Evolutionary conservation across 257 asterid genomes (phyloP).

Genomic region (Marsdenia floribunda): DNA sequence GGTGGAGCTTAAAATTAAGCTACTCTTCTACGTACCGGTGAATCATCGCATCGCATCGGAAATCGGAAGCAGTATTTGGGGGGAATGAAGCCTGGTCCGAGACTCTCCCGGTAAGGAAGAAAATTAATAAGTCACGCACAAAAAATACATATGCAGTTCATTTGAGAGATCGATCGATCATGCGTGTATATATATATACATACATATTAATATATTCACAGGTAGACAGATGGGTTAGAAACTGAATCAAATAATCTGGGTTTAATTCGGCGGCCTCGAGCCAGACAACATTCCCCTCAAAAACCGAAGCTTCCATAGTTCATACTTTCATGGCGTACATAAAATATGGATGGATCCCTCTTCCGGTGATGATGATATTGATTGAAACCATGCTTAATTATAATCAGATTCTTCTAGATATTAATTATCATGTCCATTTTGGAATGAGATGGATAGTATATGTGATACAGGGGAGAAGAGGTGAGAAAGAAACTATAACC

Average conservation of each 20-base stretch:
- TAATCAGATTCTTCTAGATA: neutral
- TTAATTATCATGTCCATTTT: neutral
- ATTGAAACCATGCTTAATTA: no score
- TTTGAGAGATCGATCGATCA: neutral
- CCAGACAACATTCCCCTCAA: slow-evolving; percentile 58
- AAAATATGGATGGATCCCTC: neutral
- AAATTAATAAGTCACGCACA: neutral
- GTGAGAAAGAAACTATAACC: neutral
- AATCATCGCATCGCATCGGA: neutral
- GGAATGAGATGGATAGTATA: no score
- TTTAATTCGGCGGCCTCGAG: slow-evolving; percentile 30
- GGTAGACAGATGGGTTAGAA: neutral
- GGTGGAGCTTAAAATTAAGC: neutral
- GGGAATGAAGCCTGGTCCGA: slow-evolving; percentile 81
- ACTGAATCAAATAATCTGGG: neutral
- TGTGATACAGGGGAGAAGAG: neutral
- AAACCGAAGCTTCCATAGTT: slow-evolving; percentile 9
- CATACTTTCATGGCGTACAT: no score
- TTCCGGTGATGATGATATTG: neutral
- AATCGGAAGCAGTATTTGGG: slow-evolving; percentile 25
- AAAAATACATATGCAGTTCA: no score
- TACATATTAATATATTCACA: neutral
- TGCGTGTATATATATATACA: no score
- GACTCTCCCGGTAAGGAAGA: slow-evolving; percentile 6
- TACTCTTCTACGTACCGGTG: neutral